Percentiles rank a stretch among this genome's conserved stretches.
phyloP scores from a whole-genome alignment of 2,329 filamentous ascomycete genomes.

The Aspergillus udagawae region DNA sequence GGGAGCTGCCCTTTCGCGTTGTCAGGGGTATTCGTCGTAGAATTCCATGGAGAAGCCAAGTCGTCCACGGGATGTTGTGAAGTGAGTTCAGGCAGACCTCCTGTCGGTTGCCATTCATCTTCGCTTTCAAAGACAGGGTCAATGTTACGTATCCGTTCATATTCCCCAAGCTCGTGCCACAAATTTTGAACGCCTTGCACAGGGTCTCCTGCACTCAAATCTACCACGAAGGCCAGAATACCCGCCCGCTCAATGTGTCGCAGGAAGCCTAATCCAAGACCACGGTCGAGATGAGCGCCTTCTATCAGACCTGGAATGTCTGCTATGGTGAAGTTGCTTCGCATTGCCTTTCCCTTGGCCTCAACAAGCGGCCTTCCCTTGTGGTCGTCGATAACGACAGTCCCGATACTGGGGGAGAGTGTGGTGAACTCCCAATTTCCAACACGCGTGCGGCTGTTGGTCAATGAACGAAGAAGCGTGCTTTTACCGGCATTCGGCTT shows the following conservation, averaged over 20 bases:
- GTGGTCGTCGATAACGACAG: conserved; percentile 85
- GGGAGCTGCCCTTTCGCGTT: conserved; percentile 33
- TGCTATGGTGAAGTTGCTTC: conserved; percentile 85
- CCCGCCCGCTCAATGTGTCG: conserved; percentile 91
- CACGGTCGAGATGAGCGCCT: conserved; percentile 86
- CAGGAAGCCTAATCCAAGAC: conserved; percentile 85
- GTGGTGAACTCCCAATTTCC: conserved; percentile 98
- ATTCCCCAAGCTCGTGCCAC: conserved; percentile 87
- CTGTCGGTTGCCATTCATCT: conserved; percentile 49
- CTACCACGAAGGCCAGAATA: conserved; percentile 89
- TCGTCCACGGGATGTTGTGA: conserved; percentile 1
- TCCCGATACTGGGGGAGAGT: conserved; percentile 89
- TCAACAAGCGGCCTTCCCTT: conserved; percentile 64
- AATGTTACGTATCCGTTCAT: conserved; percentile 74
- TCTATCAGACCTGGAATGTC: conserved; percentile 94
- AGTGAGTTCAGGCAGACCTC: conserved; percentile 21
- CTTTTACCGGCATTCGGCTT: conserved; percentile 96
- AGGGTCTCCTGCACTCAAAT: conserved; percentile 75
- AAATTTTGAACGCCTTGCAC: conserved; percentile 73
- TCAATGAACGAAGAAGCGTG: conserved; percentile 81
- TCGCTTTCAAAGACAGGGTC: conserved; percentile 63
- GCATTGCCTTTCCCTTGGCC: conserved; percentile 49
- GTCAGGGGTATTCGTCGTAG: conserved; percentile 1
- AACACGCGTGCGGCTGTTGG: conserved; percentile 81
- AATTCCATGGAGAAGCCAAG: neutral